These are phyloP conservation scores for Wakefieldia striispora DNA, from an alignment of 768 basidiomycete species.

Conservation along the genomic window DNA sequence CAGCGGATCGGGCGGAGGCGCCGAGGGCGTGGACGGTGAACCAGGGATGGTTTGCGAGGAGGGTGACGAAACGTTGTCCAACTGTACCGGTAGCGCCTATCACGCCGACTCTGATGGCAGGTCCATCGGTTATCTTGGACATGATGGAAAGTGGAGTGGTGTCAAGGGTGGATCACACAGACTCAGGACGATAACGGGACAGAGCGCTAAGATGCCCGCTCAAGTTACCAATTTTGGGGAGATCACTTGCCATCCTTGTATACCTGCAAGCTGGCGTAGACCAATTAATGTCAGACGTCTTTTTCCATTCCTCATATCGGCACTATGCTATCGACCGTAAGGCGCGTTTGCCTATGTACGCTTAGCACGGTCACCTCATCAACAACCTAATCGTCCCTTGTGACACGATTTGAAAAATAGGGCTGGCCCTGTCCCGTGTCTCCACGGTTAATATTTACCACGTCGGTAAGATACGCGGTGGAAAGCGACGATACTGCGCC, in stretches of 20 bases:
- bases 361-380: too few relatives aligned
- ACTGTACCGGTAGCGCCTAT: constrained; percentile 93
- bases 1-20: constrained; percentile 85
- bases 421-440: too few relatives aligned
- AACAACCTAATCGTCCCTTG: too few relatives aligned
- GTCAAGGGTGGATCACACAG: background rate
- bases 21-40: constrained; percentile 85
- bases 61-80: constrained; percentile 90
- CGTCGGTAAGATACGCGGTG: too few relatives aligned
- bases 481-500: too few relatives aligned
- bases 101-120: constrained; percentile 59
- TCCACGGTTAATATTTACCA: too few relatives aligned
- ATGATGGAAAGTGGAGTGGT: constrained; percentile 11
- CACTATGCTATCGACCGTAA: background rate
- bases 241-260: too few relatives aligned
- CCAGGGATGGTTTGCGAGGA: constrained; percentile 87
- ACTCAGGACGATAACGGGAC: constrained; percentile 4
- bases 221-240: constrained; percentile 5
- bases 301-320: background rate
- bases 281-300: too few relatives aligned
- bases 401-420: too few relatives aligned
- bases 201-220: background rate
- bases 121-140: constrained; percentile 19
- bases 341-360: background rate
- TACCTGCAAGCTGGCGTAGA: too few relatives aligned